Evolutionary conservation across 2,329 filamentous ascomycete genomes (phyloP).

Genomic region (Akanthomyces muscarius): DNA sequence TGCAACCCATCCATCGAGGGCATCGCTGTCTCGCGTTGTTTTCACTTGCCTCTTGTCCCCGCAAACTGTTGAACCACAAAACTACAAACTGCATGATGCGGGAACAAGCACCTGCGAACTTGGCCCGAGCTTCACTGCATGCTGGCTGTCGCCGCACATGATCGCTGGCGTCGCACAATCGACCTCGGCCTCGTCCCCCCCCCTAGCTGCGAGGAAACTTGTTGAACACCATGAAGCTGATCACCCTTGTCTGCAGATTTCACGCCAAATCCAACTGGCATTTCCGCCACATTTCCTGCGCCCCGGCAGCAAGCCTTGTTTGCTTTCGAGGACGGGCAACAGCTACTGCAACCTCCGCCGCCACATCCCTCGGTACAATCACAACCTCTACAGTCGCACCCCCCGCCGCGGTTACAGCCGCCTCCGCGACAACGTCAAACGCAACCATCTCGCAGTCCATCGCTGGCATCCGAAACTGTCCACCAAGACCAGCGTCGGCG

Average conservation of each 20-base stretch:
- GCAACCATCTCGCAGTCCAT: background rate
- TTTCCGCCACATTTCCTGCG: background rate
- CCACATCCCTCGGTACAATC: background rate
- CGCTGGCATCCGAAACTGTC: background rate
- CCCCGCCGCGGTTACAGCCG: background rate
- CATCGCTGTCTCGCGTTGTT: constrained; percentile 1
- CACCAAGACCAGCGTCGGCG: constrained; percentile 17
- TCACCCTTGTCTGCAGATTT: background rate
- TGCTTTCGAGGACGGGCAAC: background rate
- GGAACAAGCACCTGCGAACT: too few relatives aligned
- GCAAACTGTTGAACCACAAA: background rate
- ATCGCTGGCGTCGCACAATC: background rate
- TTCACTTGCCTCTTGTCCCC: constrained; percentile 5
- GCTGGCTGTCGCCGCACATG: too few relatives aligned
- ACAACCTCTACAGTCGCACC: background rate
- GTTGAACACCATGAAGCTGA: background rate
- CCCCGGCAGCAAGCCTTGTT: background rate
- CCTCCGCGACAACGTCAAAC: background rate
- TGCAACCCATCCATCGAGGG: background rate
- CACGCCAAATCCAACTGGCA: background rate
- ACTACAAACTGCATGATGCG: too few relatives aligned
- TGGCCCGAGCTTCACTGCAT: too few relatives aligned
- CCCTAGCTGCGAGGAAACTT: too few relatives aligned
- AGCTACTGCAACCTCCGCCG: background rate
- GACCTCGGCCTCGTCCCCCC: too few relatives aligned